Percentiles rank a stretch among this genome's conserved stretches.
Conservation (phyloP, 768 basidiomycete genomes). For the Collybia sordida region DNA sequence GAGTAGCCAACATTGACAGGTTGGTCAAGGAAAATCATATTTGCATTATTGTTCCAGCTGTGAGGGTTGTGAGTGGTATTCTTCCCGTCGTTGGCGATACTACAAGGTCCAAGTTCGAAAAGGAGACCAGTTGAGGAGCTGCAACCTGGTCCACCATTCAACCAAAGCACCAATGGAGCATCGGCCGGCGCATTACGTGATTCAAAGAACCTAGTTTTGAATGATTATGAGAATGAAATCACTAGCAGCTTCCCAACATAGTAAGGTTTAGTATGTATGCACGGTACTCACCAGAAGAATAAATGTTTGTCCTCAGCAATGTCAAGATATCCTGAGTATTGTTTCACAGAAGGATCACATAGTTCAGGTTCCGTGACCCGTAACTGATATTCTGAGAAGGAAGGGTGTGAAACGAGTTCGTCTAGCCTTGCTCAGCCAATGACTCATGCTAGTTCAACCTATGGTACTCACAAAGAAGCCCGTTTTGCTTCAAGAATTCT, state of each 20-base stretch:
- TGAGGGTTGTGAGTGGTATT: conserved; percentile 73
- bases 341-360: conserved; percentile 79
- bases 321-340: conserved; percentile 84
- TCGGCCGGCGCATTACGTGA: conserved; percentile 67
- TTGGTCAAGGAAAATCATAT: conserved; percentile 76
- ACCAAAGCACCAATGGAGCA: conserved; percentile 87
- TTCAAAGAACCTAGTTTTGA: conserved; percentile 77
- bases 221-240: conserved; percentile 1
- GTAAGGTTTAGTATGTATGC: background rate
- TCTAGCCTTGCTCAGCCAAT: conserved; percentile 34
- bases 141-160: conserved; percentile 80
- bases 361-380: conserved; percentile 67
- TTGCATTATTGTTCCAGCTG: conserved; percentile 84
- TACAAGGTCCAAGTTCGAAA: conserved; percentile 92
- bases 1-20: conserved; percentile 92
- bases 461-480: conserved; percentile 60
- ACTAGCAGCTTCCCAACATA: background rate
- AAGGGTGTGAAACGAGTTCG: conserved; percentile 60
- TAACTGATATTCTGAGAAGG: conserved; percentile 50
- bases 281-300: conserved; percentile 73
- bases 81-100: conserved; percentile 63
- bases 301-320: conserved; percentile 77
- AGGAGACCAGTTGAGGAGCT: conserved; percentile 82
- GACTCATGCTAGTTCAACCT: background rate
- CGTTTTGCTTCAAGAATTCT: conserved; percentile 69